phyloP scores from a whole-genome alignment of 78 protist species.

The Monocercomonoides exilis region DNA sequence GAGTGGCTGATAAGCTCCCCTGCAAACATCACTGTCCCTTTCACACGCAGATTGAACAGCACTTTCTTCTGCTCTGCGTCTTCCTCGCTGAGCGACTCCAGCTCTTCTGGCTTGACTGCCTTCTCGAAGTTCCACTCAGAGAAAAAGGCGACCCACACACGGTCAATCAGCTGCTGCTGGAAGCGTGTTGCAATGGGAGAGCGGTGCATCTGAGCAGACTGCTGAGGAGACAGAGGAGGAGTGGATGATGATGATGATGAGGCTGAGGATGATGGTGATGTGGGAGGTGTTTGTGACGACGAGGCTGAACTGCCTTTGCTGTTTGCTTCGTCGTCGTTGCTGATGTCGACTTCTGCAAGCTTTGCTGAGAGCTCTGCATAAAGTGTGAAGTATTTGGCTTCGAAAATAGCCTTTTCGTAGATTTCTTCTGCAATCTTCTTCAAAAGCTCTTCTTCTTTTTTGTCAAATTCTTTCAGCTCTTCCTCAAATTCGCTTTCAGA shows the following conservation, averaged over 20 bases:
- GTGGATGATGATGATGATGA: background rate
- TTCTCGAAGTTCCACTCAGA: background rate
- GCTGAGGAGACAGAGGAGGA: background rate
- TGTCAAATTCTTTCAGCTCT: too few species aligned
- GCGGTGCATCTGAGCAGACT: background rate
- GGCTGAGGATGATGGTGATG: background rate
- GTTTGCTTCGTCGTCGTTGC: background rate
- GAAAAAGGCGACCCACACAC: background rate
- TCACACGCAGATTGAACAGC: background rate
- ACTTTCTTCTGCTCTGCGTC: background rate
- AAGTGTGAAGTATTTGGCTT: background rate
- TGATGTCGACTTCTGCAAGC: background rate
- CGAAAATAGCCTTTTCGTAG: background rate
- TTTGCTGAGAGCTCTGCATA: background rate
- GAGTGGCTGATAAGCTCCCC: background rate
- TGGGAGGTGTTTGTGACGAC: background rate
- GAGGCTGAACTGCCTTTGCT: background rate
- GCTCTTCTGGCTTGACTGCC: background rate
- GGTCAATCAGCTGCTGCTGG: background rate
- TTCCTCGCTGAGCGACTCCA: background rate
- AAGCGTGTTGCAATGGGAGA: background rate
- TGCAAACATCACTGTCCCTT: background rate
- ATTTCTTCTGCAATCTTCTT: too few species aligned
- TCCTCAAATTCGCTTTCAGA: too few species aligned
- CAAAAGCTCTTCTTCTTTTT: too few species aligned